A percentile compares a stretch with the other conserved stretches of the same genome.
Conservation (phyloP, 169 alveolate species). For the Amoebophrya sp. region DNA sequence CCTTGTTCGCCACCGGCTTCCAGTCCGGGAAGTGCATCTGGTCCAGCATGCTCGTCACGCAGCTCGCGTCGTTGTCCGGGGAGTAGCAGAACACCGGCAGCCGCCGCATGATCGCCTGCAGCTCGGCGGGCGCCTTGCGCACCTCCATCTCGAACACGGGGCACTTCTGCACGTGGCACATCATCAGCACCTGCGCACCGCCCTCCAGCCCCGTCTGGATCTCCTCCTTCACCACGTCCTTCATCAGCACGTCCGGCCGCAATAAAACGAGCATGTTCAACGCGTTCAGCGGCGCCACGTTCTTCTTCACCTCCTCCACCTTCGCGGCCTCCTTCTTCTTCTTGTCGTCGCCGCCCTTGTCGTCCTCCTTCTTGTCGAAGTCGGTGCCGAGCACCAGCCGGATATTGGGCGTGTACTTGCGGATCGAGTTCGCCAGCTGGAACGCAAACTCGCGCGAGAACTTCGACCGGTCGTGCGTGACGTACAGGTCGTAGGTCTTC, state of each 20-base stretch:
- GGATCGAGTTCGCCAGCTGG: background rate
- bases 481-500: constrained; percentile 31
- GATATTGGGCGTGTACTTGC: constrained; percentile 22
- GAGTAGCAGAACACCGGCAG: background rate
- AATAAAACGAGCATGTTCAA: background rate
- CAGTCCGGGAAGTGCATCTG: constrained; percentile 18
- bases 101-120: background rate
- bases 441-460: background rate
- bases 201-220: background rate
- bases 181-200: background rate
- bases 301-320: background rate
- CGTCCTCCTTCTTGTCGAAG: constrained; percentile 7
- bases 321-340: background rate
- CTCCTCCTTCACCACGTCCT: background rate
- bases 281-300: background rate
- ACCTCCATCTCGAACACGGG: background rate
- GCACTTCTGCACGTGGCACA: background rate
- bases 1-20: constrained; percentile 18
- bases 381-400: constrained; percentile 22
- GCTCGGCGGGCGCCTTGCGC: background rate
- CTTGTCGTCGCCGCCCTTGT: background rate
- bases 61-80: background rate
- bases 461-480: constrained; percentile 14
- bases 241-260: background rate
- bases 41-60: background rate